Percentiles rank a stretch among this genome's conserved stretches.
phyloP scores from a whole-genome alignment of 2,329 filamentous ascomycete species.

The Fusarium multiceps region DNA sequence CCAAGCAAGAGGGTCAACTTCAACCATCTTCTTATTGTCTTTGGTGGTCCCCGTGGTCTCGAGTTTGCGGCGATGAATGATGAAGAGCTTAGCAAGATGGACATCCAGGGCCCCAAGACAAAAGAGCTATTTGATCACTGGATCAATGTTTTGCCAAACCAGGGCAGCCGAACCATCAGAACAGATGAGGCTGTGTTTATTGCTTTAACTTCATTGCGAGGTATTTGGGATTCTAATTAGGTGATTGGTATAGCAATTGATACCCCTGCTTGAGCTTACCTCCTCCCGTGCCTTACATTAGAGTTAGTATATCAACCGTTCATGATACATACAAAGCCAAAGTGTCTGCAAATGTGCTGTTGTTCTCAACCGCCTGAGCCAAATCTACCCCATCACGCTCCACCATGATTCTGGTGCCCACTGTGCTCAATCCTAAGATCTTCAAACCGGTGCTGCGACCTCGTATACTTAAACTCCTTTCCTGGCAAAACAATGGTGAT shows the following conservation, averaged over 20 bases:
- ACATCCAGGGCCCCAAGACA: slow-evolving; percentile 71
- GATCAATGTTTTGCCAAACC: slow-evolving; percentile 83
- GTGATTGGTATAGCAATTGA: slow-evolving; percentile 36
- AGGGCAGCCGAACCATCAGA: slow-evolving; percentile 83
- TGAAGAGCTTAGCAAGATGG: slow-evolving; percentile 65
- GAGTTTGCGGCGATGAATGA: slow-evolving; percentile 78
- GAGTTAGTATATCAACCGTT: slow-evolving; percentile 20
- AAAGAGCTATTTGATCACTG: slow-evolving; percentile 83
- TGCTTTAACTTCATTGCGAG: slow-evolving; percentile 75
- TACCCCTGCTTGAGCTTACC: slow-evolving; percentile 34
- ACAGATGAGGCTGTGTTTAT: slow-evolving; percentile 88
- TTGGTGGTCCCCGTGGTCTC: slow-evolving; percentile 83
- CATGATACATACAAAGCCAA: slow-evolving; percentile 45
- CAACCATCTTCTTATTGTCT: slow-evolving; percentile 80
- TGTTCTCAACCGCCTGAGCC: slow-evolving; percentile 40
- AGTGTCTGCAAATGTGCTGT: slow-evolving; percentile 48
- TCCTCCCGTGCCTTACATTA: slow-evolving; percentile 2
- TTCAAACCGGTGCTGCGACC: slow-evolving; percentile 33
- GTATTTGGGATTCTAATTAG: slow-evolving; percentile 60
- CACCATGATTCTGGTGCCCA: slow-evolving; percentile 46
- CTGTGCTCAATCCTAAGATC: slow-evolving; percentile 46
- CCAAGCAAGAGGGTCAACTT: slow-evolving; percentile 60
- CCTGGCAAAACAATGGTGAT: slow-evolving; percentile 59
- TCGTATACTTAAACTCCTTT: slow-evolving; percentile 53
- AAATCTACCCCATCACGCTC: slow-evolving; percentile 39